These are phyloP conservation scores for Pyrenochaeta sp. DNA, from an alignment of 2,329 filamentous ascomycete species.

Conservation along the genomic window DNA sequence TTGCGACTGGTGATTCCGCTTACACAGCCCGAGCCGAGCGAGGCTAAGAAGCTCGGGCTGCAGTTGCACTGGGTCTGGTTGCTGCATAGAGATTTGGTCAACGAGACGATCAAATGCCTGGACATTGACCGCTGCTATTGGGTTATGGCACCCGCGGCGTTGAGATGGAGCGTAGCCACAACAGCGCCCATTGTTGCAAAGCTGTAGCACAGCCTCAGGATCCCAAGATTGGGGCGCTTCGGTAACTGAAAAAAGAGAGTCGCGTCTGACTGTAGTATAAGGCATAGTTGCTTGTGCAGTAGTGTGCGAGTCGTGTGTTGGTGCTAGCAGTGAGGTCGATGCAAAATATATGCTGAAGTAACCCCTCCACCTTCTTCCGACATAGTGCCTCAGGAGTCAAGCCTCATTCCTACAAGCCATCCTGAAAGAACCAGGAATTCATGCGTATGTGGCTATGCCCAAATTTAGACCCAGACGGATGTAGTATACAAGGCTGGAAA, in stretches of 20 bases:
- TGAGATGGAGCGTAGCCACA: conserved; percentile 15
- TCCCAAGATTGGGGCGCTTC: conserved; percentile 9
- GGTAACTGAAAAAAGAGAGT: not conserved
- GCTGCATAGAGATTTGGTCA: conserved; percentile 2
- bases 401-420: not conserved
- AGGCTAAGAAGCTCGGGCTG: conserved; percentile 11
- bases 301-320: not conserved
- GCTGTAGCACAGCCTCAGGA: conserved; percentile 12
- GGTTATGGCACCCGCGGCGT: conserved; percentile 13
- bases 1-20: conserved; percentile 3
- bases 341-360: not conserved
- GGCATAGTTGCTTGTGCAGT: not conserved
- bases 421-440: not conserved
- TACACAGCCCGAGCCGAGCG: conserved; percentile 16
- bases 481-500: too few species aligned
- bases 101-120: conserved; percentile 3
- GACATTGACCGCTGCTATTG: conserved; percentile 4
- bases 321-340: not conserved
- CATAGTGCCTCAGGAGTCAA: not conserved
- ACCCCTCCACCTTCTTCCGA: not conserved
- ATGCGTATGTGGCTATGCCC: not conserved
- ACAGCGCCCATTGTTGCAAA: conserved; percentile 15
- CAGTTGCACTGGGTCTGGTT: conserved; percentile 14
- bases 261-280: not conserved
- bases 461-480: too few species aligned